phyloP scores from a whole-genome alignment of 129 eudicot species.

The Escallonia rubra region DNA sequence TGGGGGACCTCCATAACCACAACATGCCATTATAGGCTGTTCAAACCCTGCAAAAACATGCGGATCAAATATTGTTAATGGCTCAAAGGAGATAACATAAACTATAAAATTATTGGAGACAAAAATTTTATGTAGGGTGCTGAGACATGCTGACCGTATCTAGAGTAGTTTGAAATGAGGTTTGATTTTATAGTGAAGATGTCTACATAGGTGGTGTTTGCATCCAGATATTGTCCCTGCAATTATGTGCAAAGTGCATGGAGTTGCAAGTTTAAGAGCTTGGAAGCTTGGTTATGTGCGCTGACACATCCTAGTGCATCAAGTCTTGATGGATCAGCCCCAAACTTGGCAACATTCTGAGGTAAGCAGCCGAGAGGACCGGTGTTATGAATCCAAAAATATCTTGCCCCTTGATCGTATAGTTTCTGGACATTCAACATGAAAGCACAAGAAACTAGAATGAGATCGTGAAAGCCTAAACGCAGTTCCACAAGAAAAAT shows the following conservation, averaged over 20 bases:
- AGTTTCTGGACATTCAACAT: constrained; percentile 34
- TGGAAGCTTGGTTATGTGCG: constrained; percentile 70
- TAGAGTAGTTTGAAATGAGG: constrained; percentile 71
- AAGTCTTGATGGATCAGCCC: constrained; percentile 66
- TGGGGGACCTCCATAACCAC: constrained; percentile 90
- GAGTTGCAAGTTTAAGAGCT: constrained; percentile 70
- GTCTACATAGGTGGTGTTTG: constrained; percentile 64
- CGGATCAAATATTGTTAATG: background rate
- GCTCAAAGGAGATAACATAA: background rate
- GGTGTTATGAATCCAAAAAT: constrained; percentile 88
- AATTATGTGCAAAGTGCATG: constrained; percentile 62
- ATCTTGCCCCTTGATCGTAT: constrained; percentile 70
- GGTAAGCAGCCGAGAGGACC: constrained; percentile 92
- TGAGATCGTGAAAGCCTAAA: too few relatives aligned
- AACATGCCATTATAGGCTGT: constrained; percentile 67
- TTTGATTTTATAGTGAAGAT: constrained; percentile 65
- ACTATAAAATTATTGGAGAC: too few relatives aligned
- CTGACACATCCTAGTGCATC: constrained; percentile 74
- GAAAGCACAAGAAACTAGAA: background rate
- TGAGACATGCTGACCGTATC: constrained; percentile 47
- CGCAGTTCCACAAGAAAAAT: too few relatives aligned
- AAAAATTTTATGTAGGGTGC: background rate
- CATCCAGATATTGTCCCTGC: constrained; percentile 55
- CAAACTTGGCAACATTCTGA: constrained; percentile 67
- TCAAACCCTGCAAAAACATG: constrained; percentile 60